Evolutionary conservation across 805 yeast species (phyloP), one percentile per base, ranked within the genome.

Genomic region (Metschnikowia aberdeeniae): DNA sequence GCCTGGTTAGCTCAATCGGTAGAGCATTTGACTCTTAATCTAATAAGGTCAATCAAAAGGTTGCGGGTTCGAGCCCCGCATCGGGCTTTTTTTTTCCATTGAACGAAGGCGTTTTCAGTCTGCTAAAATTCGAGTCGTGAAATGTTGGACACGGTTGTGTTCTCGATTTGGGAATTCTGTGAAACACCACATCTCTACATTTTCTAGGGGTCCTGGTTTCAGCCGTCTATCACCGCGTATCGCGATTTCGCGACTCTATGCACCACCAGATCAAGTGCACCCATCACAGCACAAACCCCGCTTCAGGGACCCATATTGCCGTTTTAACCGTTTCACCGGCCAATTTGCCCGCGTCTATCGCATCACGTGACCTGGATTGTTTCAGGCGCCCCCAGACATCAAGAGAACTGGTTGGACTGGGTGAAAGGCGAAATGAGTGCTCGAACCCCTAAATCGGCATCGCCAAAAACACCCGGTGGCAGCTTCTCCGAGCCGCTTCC

Each of bases 11-110:
- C 57, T 53, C 57, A 53, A 53, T 53, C 57, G 57, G 57, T 53
- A 53, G 57, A 53, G 57, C 57, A 53, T 53, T 53, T 53, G 55
- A 51, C 55, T 51, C 55, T 53, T 51, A 53, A 51, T n/a, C 48
- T 30, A 31, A 34, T 53, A 53, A 53, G 57, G 57, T 49, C 57
- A 53, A 53, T 53, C 57, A 53, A 53, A 51, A 53, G 57, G 57
- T 53, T 53, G 57, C 57, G 57, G 57, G 55, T 51, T 53, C 57
- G 57, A 53, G 54, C 57, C 57, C 57, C 57, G 57, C 57, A 51
- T 53, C 55, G 57, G 57, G 57, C 57, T 53, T 42, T 24, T 20
- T 37, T 47, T 51, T 49, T 45, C 19, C 11, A 29, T 30, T 37
- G 2, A 9, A 33, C 17, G 17, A 17, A n/a, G n/a, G n/a, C n/a